phyloP scores from a whole-genome alignment of 148 eudicot species.

The Persicaria maculosa region DNA sequence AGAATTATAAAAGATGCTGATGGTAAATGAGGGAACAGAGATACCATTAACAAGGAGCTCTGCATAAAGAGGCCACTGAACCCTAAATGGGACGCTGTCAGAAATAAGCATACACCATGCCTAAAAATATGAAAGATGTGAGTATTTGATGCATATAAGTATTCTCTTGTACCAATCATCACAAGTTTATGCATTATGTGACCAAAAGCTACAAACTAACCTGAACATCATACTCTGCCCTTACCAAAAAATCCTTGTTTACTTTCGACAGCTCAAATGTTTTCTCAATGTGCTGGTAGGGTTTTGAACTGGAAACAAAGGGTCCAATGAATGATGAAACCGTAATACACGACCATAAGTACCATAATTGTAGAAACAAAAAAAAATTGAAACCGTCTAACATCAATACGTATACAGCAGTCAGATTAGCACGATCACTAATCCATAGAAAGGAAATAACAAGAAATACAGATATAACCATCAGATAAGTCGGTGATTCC shows the following conservation, averaged over 20 bases:
- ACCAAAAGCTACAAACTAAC: slow-evolving; percentile 29
- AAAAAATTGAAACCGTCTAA: neutral
- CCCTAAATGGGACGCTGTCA: slow-evolving; percentile 86
- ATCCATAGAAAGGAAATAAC: neutral
- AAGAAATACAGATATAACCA: neutral
- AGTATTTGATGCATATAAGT: neutral
- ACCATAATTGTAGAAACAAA: neutral
- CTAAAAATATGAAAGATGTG: slow-evolving; percentile 29
- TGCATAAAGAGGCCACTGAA: slow-evolving; percentile 90
- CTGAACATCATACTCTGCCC: slow-evolving; percentile 73
- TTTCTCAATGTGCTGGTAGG: slow-evolving; percentile 52
- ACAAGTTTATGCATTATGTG: neutral
- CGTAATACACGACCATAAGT: neutral
- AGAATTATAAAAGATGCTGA: no score
- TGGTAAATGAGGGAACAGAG: neutral
- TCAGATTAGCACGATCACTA: neutral
- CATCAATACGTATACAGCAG: neutral
- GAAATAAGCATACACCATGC: slow-evolving; percentile 93
- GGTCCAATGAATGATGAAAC: neutral
- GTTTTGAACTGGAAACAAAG: slow-evolving; percentile 54
- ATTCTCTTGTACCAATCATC: neutral
- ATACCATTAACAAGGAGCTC: slow-evolving; percentile 89
- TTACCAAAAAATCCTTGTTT: slow-evolving; percentile 54
- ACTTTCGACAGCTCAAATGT: slow-evolving; percentile 58
- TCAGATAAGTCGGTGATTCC: neutral